Evolutionary conservation across 2,329 filamentous ascomycete species (phyloP), one percentile per base, ranked within the genome.

Genomic region (Aspergillus niger): DNA sequence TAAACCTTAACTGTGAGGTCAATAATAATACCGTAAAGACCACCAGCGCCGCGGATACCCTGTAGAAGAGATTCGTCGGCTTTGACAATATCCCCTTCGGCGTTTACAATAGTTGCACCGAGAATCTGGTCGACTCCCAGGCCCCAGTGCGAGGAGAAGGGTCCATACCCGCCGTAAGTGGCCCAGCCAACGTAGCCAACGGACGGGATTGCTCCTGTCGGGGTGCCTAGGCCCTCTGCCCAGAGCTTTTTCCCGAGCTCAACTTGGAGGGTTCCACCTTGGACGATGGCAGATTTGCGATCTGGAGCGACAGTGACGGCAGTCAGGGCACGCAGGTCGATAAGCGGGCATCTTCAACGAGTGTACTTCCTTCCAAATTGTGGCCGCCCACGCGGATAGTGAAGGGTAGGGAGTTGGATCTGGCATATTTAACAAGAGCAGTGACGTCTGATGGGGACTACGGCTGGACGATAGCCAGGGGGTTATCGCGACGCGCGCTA

Each of bases 61-160:
- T 13, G 32, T 3, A 53, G 50, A 5, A 39, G 24, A 17, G 39
- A 17, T 8, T 32, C 36, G 8, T 53, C 50, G 3, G 50, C 50
- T 1, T 57, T n/a, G 26, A 59, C 3, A 7, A 59, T 13, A 4
- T 28, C 11, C 13, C 57, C 57, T 8, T 26, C 6, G 4, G 49
- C 57, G 15, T 39, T 38, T 7, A 54, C 38, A 8, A 59, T 28
- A 15, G 54, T 54, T n/a, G 62, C 64, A 0, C 66, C 70, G 3
- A 77, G 41, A 24, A 78, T 75, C 61, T 77, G 72, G 50, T 79
- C 76, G 15, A 70, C 69, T 2, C 75, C 75, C 1, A 77, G 57
- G 5, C 76, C 76, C 55, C 66, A 69, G 1, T 52, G 38, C 1
- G 65, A 61, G 6, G 66, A 65, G 20, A 73, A 67, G 0, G 70